phyloP scores from a whole-genome alignment of 305 asterid genomes.

The Solanum aculeatissimum region DNA sequence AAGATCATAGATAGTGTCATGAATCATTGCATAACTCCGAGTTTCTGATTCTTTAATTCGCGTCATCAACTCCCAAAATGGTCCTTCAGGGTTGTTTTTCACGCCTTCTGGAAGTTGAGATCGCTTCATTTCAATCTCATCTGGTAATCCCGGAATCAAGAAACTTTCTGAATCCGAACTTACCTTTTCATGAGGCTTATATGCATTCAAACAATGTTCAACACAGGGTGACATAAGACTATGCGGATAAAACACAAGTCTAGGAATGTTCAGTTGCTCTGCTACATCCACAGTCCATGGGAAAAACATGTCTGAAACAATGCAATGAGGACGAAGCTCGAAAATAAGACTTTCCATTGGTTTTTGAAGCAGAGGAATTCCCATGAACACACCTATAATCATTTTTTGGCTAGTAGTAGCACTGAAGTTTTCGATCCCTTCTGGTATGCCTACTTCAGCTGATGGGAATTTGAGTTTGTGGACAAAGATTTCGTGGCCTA shows the following conservation, averaged over 20 bases:
- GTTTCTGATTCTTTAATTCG: slow-evolving; percentile 6
- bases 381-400: slow-evolving; percentile 6
- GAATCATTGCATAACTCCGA: slow-evolving; percentile 22
- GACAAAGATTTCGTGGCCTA: slow-evolving; percentile 20
- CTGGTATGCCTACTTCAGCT: slow-evolving; percentile 16
- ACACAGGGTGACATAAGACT: slow-evolving; percentile 7
- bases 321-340: slow-evolving; percentile 20
- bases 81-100: neutral
- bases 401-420: neutral
- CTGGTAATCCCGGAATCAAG: slow-evolving; percentile 18
- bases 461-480: slow-evolving; percentile 21
- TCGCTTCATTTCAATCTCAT: slow-evolving; percentile 10
- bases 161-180: slow-evolving; percentile 23
- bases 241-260: slow-evolving; percentile 26
- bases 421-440: slow-evolving; percentile 10
- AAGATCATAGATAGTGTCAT: slow-evolving; percentile 34
- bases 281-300: slow-evolving; percentile 43
- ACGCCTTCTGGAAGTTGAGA: neutral
- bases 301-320: slow-evolving; percentile 35
- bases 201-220: slow-evolving; percentile 3
- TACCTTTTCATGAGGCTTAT: slow-evolving; percentile 20
- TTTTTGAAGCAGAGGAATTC: slow-evolving; percentile 16
- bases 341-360: slow-evolving; percentile 26
- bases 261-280: slow-evolving; percentile 30
- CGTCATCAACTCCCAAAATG: neutral